phyloP scores from a whole-genome alignment of 768 basidiomycete genomes.

The Kwoniella sp. region DNA sequence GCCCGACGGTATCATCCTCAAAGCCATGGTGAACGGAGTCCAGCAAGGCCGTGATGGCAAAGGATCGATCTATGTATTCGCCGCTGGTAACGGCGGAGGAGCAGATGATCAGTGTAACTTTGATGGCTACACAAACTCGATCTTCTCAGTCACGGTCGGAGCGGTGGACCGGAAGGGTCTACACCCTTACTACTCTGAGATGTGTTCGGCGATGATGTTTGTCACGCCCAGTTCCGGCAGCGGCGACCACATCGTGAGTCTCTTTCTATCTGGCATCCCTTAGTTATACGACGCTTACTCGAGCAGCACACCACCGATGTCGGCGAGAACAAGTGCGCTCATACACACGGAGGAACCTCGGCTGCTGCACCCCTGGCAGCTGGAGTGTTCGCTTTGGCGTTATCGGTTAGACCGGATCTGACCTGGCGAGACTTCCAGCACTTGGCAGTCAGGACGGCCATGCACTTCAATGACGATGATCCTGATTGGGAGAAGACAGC shows the following conservation, averaged over 20 bases:
- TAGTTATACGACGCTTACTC: no score
- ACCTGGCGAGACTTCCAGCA: constrained; percentile 97
- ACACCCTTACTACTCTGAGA: constrained; percentile 94
- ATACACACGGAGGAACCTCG: constrained; percentile 87
- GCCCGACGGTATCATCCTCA: constrained; percentile 82
- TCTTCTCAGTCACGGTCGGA: constrained; percentile 93
- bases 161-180: constrained; percentile 87
- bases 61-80: constrained; percentile 93
- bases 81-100: constrained; percentile 90
- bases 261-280: neutral
- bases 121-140: constrained; percentile 97
- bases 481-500: constrained; percentile 89
- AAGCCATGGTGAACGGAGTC: constrained; percentile 89
- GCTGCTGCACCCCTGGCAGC: constrained; percentile 96
- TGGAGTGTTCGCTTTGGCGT: constrained; percentile 84
- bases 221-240: constrained; percentile 94
- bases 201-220: constrained; percentile 96
- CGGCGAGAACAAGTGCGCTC: constrained; percentile 75
- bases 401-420: constrained; percentile 86
- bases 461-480: constrained; percentile 76
- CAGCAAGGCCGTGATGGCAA: constrained; percentile 82
- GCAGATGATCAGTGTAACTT: constrained; percentile 97
- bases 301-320: constrained; percentile 92
- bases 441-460: constrained; percentile 70
- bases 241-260: constrained; percentile 82